Base-by-base conservation (phyloP, 192 early-diverging fungal species). In the Coemansia sp. region DNA sequence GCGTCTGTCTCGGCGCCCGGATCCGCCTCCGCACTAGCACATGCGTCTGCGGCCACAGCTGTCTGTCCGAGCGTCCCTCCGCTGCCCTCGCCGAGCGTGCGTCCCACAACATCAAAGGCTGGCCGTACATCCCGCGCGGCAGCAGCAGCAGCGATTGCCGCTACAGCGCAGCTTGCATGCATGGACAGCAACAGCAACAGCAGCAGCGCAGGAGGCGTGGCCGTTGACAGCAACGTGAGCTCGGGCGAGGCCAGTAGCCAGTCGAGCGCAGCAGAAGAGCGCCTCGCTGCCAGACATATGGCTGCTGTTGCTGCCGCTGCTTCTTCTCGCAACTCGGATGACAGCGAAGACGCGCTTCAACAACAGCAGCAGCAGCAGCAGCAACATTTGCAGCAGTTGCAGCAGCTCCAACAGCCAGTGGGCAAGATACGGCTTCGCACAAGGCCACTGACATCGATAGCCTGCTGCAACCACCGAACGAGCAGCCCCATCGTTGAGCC, bases 381-480 rank as follows among this genome's bases (percentile, higher is more conserved):
- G 72, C 67, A 27, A 54, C 23, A 22, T 19, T 50, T 19, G 61
- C 60, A 27, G 59, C 23, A 22, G 30, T 50, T 19, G 61, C 60
- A n/a, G 57, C 42, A 25, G 42, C 56, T 9, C 19, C 19, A 50
- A 29, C 59, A 61, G 39, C 36, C 55, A 25, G 57, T 51, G 19
- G 55, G 63, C 55, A 78, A 65, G 60, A 72, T 78, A 45, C 66
- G 66, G 9, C 71, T 78, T 23, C 75, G 75, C 57, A 78, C 75
- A 20, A 67, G 75, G 24, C 75, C 75, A 9, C 55, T 78, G 32
- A 78, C 75, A 7, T 65, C 75, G 11, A 65, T 66, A 27, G 62
- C 67, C 0, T 68, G 55, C 57, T 46, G 64, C 45, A 51, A 39
- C 16, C 63, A 67, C 16, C 65, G 58, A 39, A 19, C 36, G 25